Base-by-base conservation (phyloP, 2,329 filamentous ascomycete genomes). In the Fusarium multiceps region DNA sequence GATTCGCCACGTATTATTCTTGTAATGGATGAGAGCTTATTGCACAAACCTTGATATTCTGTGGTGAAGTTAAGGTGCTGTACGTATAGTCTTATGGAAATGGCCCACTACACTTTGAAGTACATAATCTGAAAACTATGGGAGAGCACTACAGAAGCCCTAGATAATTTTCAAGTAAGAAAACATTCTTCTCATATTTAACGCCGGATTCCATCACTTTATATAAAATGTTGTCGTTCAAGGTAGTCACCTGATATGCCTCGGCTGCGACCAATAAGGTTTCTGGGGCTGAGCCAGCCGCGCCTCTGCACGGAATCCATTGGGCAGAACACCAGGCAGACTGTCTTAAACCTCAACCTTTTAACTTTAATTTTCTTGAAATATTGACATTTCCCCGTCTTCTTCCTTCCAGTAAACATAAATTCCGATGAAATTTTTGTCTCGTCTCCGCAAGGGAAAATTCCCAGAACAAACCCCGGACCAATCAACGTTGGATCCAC, bases 401-500 rank as follows among this genome's bases (percentile, higher is more conserved):
- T 16, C 10, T 9, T 28, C 6, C 14, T 1, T 20, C 27, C 3
- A n/a, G 6, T n/a, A 11, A 14, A 25, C 4, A 12, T 8, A 23
- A 32, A 28, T 16, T 4, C 4, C 10, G 2, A 69, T 69, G 66
- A 32, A 11, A 4, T 40, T 69, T 5, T 66, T 69, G 8, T 46
- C 55, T 21, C 53, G 13, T 27, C 49, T 69, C 6, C 55, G 66
- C 10, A 41, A 42, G 46, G 30, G 41, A 23, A 12, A 55, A n/a
- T 12, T 13, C 34, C 49, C 32, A 41, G 49, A 51, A 27, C 49
- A 21, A 10, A 4, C 4, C 1, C 34, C 11, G 2, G 37, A 66
- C 16, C 42, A 69, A 14, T 49, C 28, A 20, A 32, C 51, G 28
- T 14, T 57, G 3, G 66, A 69, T 27, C 66, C 55, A n/a, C 66